These are phyloP conservation scores for Polytolypa hystricis DNA, from an alignment of 2,329 filamentous ascomycete species.

Conservation along the genomic window DNA sequence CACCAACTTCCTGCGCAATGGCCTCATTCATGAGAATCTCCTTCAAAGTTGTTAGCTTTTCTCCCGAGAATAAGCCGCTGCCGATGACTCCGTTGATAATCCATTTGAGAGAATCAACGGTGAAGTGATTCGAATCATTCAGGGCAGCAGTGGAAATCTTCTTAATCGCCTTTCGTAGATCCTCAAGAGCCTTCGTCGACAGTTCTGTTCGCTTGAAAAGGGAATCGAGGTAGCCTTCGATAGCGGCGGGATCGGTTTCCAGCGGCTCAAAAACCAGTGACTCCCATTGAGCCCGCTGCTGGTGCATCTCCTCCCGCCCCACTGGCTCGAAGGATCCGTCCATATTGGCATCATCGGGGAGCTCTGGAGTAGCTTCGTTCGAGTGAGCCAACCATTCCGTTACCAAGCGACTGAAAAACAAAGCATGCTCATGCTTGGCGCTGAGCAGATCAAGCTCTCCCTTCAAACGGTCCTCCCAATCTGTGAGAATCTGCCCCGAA, in stretches of 20 bases:
- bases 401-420: constrained; percentile 45
- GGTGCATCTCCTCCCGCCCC: constrained; percentile 43
- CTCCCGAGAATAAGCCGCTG: constrained; percentile 41
- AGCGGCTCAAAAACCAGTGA: constrained; percentile 42
- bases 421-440: constrained; percentile 46
- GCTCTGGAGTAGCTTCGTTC: constrained; percentile 11
- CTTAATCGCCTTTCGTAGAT: constrained; percentile 30
- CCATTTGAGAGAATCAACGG: constrained; percentile 30
- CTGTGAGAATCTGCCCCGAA: constrained; percentile 33
- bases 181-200: constrained; percentile 32
- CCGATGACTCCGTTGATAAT: constrained; percentile 40
- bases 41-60: constrained; percentile 40
- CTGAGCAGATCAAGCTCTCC: constrained; percentile 39
- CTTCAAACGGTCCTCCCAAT: constrained; percentile 39
- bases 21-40: constrained; percentile 40
- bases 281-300: constrained; percentile 46
- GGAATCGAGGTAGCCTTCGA: constrained; percentile 40
- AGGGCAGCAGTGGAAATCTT: constrained; percentile 24
- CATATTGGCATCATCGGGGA: constrained; percentile 18
- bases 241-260: constrained; percentile 35
- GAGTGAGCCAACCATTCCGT: constrained; percentile 42
- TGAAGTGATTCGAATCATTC: constrained; percentile 29
- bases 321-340: constrained; percentile 37
- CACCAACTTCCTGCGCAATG: constrained; percentile 43
- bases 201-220: constrained; percentile 39